Base-by-base conservation (phyloP, 2,329 filamentous ascomycete species). In the Tolypocladium sp. region DNA sequence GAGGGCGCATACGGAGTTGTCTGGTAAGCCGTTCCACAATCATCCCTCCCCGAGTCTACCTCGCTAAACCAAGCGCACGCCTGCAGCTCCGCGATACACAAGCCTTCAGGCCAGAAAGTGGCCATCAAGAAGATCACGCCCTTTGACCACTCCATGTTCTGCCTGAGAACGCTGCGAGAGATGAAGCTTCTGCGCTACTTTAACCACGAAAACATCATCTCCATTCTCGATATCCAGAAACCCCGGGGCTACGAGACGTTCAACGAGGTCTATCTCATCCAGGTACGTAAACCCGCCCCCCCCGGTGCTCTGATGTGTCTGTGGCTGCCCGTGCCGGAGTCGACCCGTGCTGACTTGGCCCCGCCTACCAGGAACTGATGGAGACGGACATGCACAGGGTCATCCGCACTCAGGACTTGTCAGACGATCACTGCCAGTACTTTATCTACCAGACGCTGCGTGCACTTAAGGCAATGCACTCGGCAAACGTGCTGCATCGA, bases 121-220 rank as follows among this genome's bases (percentile, higher is more conserved):
- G 94, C 94, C 62, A 99, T 99, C 82, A 99, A 99, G 83, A 99
- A 99, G 84, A 99, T 99, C 70, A 97, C 92, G 0, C 94, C 94
- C 7, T 99, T 99, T 76, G 94, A 99, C 71, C 94, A 97, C 75
- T 96, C 92, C 73, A 97, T 97, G 92, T 97, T 97, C 82, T 97
- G 93, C 74, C 79, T 99, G 69, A 84, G 94, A 74, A 99, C 94
- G 1, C 81, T 99, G 65, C 92, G 94, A 75, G 94, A 99, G 79
- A 99, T 99, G 94, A 99, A 99, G 84, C 83, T 99, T 60, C 80
- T 99, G 70, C 86, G 94, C 69, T 97, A 99, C 78, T 99, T 99
- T 82, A 99, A 97, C 79, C 94, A 99, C 74, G 94, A 99, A 78
- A 99, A 99, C 77, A 97, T 99, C 79, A 99, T 99, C 73, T 97